Evolutionary conservation across 108 stramenopile genomes (phyloP).

Genomic region (Discostella pseudostelligera): DNA sequence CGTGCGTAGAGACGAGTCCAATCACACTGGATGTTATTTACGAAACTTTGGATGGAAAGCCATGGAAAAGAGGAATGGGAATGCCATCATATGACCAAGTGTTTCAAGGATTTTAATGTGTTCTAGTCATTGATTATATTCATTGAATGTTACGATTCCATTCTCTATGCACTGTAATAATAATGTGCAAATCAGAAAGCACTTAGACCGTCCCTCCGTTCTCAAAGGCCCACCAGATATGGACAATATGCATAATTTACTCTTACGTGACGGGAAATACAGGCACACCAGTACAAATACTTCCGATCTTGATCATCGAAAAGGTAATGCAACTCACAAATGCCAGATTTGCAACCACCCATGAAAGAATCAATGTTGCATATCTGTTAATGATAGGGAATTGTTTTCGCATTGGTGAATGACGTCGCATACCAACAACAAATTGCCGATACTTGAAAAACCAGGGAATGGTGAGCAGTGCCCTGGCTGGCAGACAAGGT

Average conservation of each 20-base stretch:
- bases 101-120: constrained; percentile 79
- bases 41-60: constrained; percentile 62
- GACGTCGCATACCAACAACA: constrained; percentile 20
- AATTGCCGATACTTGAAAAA: constrained; percentile 46
- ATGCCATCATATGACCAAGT: constrained; percentile 81
- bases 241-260: neutral
- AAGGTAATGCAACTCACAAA: constrained; percentile 25
- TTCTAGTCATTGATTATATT: no score
- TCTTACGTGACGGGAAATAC: constrained; percentile 9
- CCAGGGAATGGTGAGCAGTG: constrained; percentile 40
- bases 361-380: constrained; percentile 21
- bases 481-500: constrained; percentile 43
- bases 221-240: no score
- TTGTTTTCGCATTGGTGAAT: constrained; percentile 33
- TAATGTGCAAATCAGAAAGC: no score
- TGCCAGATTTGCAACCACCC: constrained; percentile 27
- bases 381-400: constrained; percentile 45
- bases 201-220: no score
- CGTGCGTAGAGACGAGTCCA: constrained; percentile 30
- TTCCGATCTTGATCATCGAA: constrained; percentile 20
- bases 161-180: no score
- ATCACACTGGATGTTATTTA: constrained; percentile 55
- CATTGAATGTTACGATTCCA: no score
- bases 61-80: constrained; percentile 55
- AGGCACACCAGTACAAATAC: constrained; percentile 21